Percentiles rank a stretch among this genome's conserved stretches.
phyloP scores from a whole-genome alignment of 441 rosid genomes.

The Erysimum pusillum region DNA sequence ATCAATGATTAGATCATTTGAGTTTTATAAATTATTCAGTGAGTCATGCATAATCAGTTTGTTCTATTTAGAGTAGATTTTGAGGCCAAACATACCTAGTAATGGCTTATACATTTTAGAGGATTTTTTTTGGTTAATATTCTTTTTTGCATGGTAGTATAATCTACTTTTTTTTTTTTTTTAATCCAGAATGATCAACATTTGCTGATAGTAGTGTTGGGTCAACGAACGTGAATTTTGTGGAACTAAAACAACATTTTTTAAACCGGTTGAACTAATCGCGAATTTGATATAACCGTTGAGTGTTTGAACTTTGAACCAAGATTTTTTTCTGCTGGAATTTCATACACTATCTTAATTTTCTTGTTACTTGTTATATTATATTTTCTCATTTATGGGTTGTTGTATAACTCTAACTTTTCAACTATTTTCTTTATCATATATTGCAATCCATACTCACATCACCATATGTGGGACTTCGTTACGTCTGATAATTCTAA shows the following conservation, averaged over 20 bases:
- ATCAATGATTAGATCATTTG: neutral
- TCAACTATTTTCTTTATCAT: neutral
- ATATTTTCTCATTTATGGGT: neutral
- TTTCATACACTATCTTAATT: neutral
- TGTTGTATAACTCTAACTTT: neutral
- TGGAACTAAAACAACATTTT: neutral
- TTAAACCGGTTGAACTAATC: neutral
- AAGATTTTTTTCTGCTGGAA: neutral
- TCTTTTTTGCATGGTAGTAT: too few species aligned
- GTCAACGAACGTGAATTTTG: neutral
- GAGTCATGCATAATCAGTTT: neutral
- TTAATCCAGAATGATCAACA: neutral
- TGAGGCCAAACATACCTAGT: too few species aligned
- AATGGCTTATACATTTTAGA: too few species aligned
- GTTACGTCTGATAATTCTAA: neutral
- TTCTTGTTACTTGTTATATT: neutral
- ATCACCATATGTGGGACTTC: slow-evolving; percentile 2
- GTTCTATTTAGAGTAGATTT: too few species aligned
- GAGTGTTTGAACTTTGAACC: too few species aligned
- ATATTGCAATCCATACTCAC: slow-evolving; percentile 5
- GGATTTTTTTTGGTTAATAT: too few species aligned
- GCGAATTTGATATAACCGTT: neutral
- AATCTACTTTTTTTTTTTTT: neutral
- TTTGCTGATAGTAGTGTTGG: neutral
- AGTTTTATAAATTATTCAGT: neutral